A percentile compares a stretch with the other conserved stretches of the same genome.
Evolutionary conservation across 345 rosid species (phyloP).

Genomic region (Isatis tinctoria): DNA sequence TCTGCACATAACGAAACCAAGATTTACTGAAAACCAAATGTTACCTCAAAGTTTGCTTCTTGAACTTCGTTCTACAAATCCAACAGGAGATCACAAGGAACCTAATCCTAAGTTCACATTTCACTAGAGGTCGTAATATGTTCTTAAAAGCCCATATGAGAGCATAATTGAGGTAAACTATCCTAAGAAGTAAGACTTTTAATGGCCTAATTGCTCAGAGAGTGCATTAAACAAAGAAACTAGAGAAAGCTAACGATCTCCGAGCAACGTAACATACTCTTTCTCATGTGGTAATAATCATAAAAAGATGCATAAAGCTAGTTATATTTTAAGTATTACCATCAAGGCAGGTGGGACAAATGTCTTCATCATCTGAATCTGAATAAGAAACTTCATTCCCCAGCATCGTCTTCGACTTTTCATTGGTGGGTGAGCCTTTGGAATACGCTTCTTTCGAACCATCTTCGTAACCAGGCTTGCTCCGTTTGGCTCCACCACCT

Average conservation of each 20-base stretch:
- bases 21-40: neutral
- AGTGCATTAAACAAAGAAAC: neutral
- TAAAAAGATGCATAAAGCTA: neutral
- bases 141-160: neutral
- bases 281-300: neutral
- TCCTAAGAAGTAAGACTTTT: neutral
- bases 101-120: neutral
- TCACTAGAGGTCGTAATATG: neutral
- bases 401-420: slow-evolving; percentile 38
- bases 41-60: neutral
- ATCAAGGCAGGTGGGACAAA: slow-evolving; percentile 97
- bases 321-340: slow-evolving; percentile 39
- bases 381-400: slow-evolving; percentile 54
- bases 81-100: neutral
- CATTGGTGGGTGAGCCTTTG: slow-evolving; percentile 47
- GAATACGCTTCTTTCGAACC: slow-evolving; percentile 49
- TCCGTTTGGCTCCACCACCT: slow-evolving; percentile 53
- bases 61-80: neutral
- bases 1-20: slow-evolving; percentile 45
- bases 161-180: neutral
- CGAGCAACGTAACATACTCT: neutral
- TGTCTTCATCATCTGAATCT: slow-evolving; percentile 78
- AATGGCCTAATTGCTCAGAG: neutral
- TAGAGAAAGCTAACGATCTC: neutral
- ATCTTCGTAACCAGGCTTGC: slow-evolving; percentile 49